Conservation (phyloP, 768 basidiomycete species). For the Neoboletus magnificus region DNA sequence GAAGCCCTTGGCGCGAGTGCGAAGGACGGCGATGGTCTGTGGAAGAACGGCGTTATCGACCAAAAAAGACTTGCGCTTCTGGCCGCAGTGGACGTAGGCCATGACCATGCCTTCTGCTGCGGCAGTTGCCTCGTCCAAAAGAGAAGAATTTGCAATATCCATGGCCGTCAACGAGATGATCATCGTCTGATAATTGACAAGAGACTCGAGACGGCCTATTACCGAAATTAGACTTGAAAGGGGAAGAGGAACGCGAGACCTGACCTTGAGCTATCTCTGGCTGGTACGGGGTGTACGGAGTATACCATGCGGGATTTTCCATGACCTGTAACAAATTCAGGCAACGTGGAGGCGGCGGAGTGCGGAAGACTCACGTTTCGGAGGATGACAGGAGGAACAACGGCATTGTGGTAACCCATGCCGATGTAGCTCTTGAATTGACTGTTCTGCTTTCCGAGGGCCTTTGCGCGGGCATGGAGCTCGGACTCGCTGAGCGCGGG, state of each 20-base stretch:
- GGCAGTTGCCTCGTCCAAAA: constrained; percentile 93
- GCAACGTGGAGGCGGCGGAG: background rate
- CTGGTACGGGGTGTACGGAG: constrained; percentile 93
- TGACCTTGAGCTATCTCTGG: constrained; percentile 97
- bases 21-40: constrained; percentile 87
- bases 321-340: constrained; percentile 51
- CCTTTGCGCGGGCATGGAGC: constrained; percentile 69
- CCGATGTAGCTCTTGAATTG: constrained; percentile 92
- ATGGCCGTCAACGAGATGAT: constrained; percentile 90
- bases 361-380: constrained; percentile 64
- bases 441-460: constrained; percentile 76
- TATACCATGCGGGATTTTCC: constrained; percentile 99
- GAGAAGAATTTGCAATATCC: constrained; percentile 93
- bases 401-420: constrained; percentile 95
- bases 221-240: constrained; percentile 11
- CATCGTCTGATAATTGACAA: constrained; percentile 97
- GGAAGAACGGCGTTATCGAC: constrained; percentile 82
- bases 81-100: constrained; percentile 65
- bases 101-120: constrained; percentile 98
- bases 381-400: constrained; percentile 92
- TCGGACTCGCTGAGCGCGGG: constrained; percentile 83
- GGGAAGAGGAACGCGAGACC: constrained; percentile 10
- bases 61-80: constrained; percentile 79
- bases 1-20: constrained; percentile 90
- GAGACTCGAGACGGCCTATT: constrained; percentile 88